phyloP scores from a whole-genome alignment of 352 stramenopile species.

The Phytophthora pisi region DNA sequence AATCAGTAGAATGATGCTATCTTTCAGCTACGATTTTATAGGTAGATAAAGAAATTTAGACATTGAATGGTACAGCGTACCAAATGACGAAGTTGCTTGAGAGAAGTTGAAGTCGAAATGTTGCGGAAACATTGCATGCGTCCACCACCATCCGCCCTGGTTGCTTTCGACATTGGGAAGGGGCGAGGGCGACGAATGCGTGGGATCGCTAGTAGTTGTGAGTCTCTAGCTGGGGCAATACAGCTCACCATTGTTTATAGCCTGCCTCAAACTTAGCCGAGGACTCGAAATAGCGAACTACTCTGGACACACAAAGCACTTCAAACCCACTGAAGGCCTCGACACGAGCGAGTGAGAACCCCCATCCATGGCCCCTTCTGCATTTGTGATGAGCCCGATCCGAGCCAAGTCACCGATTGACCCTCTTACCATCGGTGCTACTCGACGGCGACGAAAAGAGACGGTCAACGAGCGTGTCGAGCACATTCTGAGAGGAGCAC shows the following conservation, averaged over 20 bases:
- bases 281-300: not conserved
- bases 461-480: slow-evolving; percentile 75
- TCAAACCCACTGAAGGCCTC: not conserved
- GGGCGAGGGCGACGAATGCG: too few relatives aligned
- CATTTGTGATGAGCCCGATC: slow-evolving; percentile 28
- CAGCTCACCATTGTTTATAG: too few relatives aligned
- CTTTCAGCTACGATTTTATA: too few relatives aligned
- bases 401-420: slow-evolving; percentile 4
- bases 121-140: not conserved
- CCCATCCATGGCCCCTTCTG: slow-evolving; percentile 7
- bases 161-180: too few relatives aligned
- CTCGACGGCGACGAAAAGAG: slow-evolving; percentile 50
- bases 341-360: not conserved
- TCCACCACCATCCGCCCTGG: too few relatives aligned
- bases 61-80: not conserved
- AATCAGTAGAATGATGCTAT: too few relatives aligned
- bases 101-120: not conserved
- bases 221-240: too few relatives aligned
- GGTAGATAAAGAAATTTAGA: too few relatives aligned
- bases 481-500: slow-evolving; percentile 55
- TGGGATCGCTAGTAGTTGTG: too few relatives aligned
- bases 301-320: not conserved
- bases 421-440: slow-evolving; percentile 2
- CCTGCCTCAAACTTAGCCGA: not conserved
- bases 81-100: not conserved